A percentile compares a stretch with the other conserved stretches of the same genome.
Evolutionary conservation across 1,284 basidiomycete species (phyloP).

Genomic region (Naganishia liquefaciens): DNA sequence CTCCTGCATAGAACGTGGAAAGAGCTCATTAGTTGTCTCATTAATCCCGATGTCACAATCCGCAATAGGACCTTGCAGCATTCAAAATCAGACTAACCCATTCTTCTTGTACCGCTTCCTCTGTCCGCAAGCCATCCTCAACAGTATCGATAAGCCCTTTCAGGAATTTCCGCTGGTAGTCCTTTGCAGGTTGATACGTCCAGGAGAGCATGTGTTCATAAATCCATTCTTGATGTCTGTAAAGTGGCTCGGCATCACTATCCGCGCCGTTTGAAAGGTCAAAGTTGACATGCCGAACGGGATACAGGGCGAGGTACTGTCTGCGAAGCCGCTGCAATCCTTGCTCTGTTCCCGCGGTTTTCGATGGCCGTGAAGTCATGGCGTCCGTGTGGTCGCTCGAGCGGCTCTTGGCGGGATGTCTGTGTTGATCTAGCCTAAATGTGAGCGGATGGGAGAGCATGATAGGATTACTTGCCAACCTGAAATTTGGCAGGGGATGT

Average conservation of each 20-base stretch:
- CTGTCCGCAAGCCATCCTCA: slow-evolving; percentile 18
- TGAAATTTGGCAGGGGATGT: too few species aligned
- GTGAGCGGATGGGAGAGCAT: too few species aligned
- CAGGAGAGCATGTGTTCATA: not conserved
- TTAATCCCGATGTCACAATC: too few species aligned
- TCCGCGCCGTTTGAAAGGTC: not conserved
- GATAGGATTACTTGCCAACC: too few species aligned
- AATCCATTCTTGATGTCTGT: slow-evolving; percentile 22
- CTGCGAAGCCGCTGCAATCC: slow-evolving; percentile 12
- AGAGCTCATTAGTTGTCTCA: too few species aligned
- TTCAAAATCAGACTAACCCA: slow-evolving; percentile 12
- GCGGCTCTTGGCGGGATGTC: too few species aligned
- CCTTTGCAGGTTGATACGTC: slow-evolving; percentile 24
- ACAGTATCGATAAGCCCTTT: slow-evolving; percentile 25
- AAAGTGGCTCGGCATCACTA: not conserved
- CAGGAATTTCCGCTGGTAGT: slow-evolving; percentile 32
- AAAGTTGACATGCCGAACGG: slow-evolving; percentile 14
- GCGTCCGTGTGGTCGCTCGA: too few species aligned
- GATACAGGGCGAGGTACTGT: slow-evolving; percentile 30
- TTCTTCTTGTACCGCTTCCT: slow-evolving; percentile 25
- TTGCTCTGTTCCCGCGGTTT: not conserved
- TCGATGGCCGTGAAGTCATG: too few species aligned
- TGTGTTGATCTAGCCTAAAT: too few species aligned
- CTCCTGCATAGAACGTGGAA: too few species aligned
- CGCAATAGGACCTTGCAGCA: not conserved